Evolutionary conservation across 805 yeast species (phyloP).

Genomic region (Kodamaea sagamina): DNA sequence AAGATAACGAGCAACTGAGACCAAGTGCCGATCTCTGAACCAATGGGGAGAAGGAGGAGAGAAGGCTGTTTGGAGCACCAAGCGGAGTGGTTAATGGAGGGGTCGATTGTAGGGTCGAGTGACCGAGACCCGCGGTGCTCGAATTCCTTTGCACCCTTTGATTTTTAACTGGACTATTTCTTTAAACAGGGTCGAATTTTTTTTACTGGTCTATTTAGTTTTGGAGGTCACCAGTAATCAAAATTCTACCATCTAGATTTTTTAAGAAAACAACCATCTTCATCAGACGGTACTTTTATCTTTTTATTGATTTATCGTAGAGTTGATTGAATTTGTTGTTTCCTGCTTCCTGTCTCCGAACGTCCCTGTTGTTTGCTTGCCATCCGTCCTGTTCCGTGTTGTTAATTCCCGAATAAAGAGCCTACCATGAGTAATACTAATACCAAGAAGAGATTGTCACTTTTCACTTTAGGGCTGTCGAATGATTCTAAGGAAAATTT

Average conservation of each 20-base stretch:
- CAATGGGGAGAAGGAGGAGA: too few species aligned
- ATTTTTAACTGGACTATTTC: too few species aligned
- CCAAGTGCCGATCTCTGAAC: too few species aligned
- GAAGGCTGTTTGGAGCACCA: too few species aligned
- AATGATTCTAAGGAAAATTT: conserved; percentile 14
- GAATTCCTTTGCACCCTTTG: too few species aligned
- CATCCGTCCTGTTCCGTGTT: neutral
- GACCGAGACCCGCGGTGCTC: too few species aligned
- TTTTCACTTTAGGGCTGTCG: conserved; percentile 24
- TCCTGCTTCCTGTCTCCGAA: neutral
- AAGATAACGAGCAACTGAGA: too few species aligned
- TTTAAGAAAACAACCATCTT: conserved; percentile 2
- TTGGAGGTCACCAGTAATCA: conserved; percentile 7
- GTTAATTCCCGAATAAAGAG: neutral
- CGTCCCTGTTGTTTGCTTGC: neutral
- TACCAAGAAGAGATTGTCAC: conserved; percentile 24
- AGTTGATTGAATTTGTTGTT: conserved; percentile 1
- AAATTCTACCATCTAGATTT: neutral
- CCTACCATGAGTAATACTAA: neutral
- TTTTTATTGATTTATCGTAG: neutral
- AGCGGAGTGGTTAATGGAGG: too few species aligned
- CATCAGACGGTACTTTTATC: neutral
- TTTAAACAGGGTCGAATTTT: too few species aligned
- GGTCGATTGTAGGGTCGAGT: too few species aligned
- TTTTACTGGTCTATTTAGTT: conserved; percentile 5